These are phyloP conservation scores for Backusella tarrabulga DNA, from an alignment of 192 early-diverging fungal genomes.

Conservation along the genomic window DNA sequence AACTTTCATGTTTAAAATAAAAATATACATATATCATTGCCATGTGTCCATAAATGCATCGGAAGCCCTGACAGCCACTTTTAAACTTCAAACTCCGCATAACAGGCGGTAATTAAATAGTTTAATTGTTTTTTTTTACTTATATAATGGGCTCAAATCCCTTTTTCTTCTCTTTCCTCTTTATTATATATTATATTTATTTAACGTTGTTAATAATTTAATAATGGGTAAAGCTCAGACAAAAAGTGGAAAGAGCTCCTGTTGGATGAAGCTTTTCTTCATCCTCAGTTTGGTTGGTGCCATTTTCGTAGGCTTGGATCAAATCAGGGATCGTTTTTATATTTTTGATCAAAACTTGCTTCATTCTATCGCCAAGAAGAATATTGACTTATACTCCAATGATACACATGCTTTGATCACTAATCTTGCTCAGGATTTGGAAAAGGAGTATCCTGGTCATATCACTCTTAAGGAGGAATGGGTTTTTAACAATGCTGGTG, in stretches of 20 bases:
- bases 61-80: conserved; percentile 2
- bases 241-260: background rate
- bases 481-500: conserved; percentile 51
- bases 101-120: background rate
- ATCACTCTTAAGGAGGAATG: conserved; percentile 41
- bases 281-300: conserved; percentile 25
- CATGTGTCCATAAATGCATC: background rate
- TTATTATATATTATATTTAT: background rate
- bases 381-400: conserved; percentile 38
- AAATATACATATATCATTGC: background rate
- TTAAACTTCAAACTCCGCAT: background rate
- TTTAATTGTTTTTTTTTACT: background rate
- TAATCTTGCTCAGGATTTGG: conserved; percentile 33
- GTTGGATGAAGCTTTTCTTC: conserved; percentile 25
- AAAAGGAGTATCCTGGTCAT: conserved; percentile 38
- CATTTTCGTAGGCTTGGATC: conserved; percentile 40
- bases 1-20: background rate
- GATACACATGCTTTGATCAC: conserved; percentile 33
- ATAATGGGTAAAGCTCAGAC: background rate
- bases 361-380: conserved; percentile 34
- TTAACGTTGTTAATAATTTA: background rate
- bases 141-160: background rate
- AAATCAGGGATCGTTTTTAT: conserved; percentile 33
- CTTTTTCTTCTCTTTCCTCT: background rate
- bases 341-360: conserved; percentile 40